Base-by-base conservation (phyloP, 1,284 basidiomycete genomes). In the Ustilago loliicola region DNA sequence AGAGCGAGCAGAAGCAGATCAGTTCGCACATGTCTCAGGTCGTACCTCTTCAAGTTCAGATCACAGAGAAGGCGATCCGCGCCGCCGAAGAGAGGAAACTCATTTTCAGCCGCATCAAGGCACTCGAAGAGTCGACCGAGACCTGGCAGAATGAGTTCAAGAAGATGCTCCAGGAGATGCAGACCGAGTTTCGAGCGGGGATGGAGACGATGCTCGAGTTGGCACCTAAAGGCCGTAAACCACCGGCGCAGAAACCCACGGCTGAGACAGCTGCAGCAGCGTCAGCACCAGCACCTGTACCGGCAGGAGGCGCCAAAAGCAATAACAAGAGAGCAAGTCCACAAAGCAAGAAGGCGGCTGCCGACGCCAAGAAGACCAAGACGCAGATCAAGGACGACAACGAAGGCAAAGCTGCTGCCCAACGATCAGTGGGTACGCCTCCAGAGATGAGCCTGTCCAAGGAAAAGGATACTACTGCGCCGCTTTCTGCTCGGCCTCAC, bases 41-140 rank as follows among this genome's bases (percentile, higher is more conserved):
- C 11, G 36, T 61, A 3, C 53, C 61, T 3, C 52, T 73, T 15
- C 71, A 73, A 40, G 61, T 68, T 2, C 23, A 68, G 45, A 64
- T 64, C 40, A 42, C 58, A 3, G 42, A 68, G 23, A 73, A 65
- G 50, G 47, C 42, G 7, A 48, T 68, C 2, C 29, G 55, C 2
- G 71, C 66, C 2, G 61, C 61, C 17, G 61, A 73, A 2, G 66
- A 69, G 2, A 52, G 63, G 17, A 60, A 53, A 29, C 13, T 61
- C 51, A 69, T 69, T 52, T 60, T 62, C 23, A 36, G 52, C 5
- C 59, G 59, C 36, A 58, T 69, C 63, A 66, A 60, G 36, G 38
- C 50, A 23, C 51, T 74, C 34, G 63, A 74, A 21, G 66, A 68
- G 23, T 30, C 62, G 7, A 55, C 50, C 2, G 21, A 50, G 10